Evolutionary conservation across 2,329 filamentous ascomycete genomes (phyloP).

Genomic region (Paraphaeosphaeria sporulosa): DNA sequence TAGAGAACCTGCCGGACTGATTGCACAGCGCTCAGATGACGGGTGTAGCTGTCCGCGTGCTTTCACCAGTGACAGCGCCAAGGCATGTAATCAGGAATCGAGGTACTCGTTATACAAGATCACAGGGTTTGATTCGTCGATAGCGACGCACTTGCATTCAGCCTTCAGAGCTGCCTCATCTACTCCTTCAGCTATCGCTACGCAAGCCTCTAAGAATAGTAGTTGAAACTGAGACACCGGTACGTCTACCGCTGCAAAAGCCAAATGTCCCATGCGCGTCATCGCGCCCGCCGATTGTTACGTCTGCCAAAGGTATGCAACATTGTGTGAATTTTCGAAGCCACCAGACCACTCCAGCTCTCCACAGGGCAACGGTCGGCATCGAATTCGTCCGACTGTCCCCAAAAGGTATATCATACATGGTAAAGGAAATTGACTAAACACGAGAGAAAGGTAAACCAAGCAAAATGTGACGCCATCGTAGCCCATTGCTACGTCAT

Average conservation of each 20-base stretch:
- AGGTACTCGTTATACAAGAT: neutral
- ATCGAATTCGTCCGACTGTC: neutral
- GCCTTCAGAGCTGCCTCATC: constrained; percentile 4
- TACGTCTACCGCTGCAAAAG: neutral
- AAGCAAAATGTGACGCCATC: constrained; percentile 6
- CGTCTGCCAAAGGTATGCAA: constrained; percentile 5
- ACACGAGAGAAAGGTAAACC: neutral
- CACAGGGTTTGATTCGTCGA: neutral
- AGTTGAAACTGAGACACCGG: neutral
- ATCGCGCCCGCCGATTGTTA: neutral
- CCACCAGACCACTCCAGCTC: neutral
- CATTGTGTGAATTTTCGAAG: constrained; percentile 1
- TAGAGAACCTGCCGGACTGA: neutral
- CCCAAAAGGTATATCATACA: constrained; percentile 5
- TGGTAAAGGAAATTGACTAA: neutral
- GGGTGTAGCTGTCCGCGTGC: neutral
- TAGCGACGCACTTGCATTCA: constrained; percentile 1
- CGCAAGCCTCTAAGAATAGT: constrained; percentile 9
- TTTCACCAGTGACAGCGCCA: constrained; percentile 7
- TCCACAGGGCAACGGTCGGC: neutral
- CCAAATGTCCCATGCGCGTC: neutral
- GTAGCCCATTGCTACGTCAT: constrained; percentile 12
- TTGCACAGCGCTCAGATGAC: neutral
- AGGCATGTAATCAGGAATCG: neutral
- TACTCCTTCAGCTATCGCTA: constrained; percentile 3